Base-by-base conservation (phyloP, 192 early-diverging fungal species). In the Borealophlyctis nickersoniae region DNA sequence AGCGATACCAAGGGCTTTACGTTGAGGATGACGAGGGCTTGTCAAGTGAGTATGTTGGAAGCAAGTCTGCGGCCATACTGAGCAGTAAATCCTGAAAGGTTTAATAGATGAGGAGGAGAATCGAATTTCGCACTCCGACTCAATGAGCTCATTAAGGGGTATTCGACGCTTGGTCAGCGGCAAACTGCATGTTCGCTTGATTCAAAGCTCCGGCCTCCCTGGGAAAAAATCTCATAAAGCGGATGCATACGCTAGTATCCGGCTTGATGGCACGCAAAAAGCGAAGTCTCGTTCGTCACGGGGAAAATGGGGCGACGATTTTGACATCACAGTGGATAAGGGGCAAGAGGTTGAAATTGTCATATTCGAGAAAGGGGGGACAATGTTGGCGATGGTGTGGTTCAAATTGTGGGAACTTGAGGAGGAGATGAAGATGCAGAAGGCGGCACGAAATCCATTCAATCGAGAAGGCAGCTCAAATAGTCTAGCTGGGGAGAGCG, bases 371-470 rank as follows among this genome's bases (percentile, higher is more conserved):
- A 70, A 91, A 75, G 77, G 78, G 71, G 51, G 86, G 28, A 69
- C 75, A 14, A 87, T 95, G 36, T 78, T 96, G 66, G 91, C 91
- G 4, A 73, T 96, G 59, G 71, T 91, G 65, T 99, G 97, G 97
- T 83, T 98, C 56, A 93, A 93, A 62, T 82, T 98, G 33, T 88
- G 88, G 0, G 96, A 99, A 65, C 85, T 99, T 53, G 90, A 89
- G 48, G 92, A 96, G 66, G 92, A 89, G 36, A 66, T 94, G 16
- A 14, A 60, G 27, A 23, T 52, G 7, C 27, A 32, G 7, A 19
- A 19, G 39, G 39, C 9, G 9, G 39, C 39, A 45, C 7, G 76
- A 67, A 45, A 79, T 74, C 57, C 74, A 82, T 13, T 23, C 22
- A n/a, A 1, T 49, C 67, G n/a, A 23, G 34, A 13, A n/a, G n/a